Conservation (phyloP, 306 rosid genomes). For the Begonia loranthoides region DNA sequence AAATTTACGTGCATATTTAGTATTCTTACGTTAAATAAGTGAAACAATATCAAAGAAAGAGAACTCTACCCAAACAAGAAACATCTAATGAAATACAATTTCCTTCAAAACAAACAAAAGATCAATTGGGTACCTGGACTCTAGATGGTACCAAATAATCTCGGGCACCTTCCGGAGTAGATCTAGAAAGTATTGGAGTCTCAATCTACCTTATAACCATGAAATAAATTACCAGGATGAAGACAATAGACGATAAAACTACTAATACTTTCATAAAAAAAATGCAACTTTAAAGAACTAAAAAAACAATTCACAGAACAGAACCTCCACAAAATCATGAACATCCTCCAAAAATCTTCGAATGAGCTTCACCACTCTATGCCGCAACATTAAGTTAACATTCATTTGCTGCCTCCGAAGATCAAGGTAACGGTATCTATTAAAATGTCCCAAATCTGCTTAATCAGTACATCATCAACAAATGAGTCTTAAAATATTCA, state of each 20-base stretch:
- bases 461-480: constrained; percentile 6
- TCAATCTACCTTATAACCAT: constrained; percentile 91
- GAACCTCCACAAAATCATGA: constrained; percentile 93
- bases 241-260: constrained; percentile 7
- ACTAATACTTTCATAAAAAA: not conserved
- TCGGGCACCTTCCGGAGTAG: constrained; percentile 97
- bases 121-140: constrained; percentile 54
- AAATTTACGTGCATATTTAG: too few relatives aligned
- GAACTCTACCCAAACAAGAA: too few relatives aligned
- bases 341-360: constrained; percentile 77
- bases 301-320: constrained; percentile 9
- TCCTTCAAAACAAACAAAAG: not conserved
- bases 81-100: too few relatives aligned
- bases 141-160: constrained; percentile 97
- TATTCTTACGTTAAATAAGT: too few relatives aligned
- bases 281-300: not conserved
- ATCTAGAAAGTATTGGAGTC: constrained; percentile 95
- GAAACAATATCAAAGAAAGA: too few relatives aligned
- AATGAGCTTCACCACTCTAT: constrained; percentile 76
- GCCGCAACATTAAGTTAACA: constrained; percentile 66
- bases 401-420: constrained; percentile 78
- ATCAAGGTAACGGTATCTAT: constrained; percentile 87
- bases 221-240: constrained; percentile 25
- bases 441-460: constrained; percentile 7
- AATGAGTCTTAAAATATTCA: too few relatives aligned